These are phyloP conservation scores for Heteromeles arbutifolia DNA, from an alignment of 306 rosid species.

Conservation along the genomic window DNA sequence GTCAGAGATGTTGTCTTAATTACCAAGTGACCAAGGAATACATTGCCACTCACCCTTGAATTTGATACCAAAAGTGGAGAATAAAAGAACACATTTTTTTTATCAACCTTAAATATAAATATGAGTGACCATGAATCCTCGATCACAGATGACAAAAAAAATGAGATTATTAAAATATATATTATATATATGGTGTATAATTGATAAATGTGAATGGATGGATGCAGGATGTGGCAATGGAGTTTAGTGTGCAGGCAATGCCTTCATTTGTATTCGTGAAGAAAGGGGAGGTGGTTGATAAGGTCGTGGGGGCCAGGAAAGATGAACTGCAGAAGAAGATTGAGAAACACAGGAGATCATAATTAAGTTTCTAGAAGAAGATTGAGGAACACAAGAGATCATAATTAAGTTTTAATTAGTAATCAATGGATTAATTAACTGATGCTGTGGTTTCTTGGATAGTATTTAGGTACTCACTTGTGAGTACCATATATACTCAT, in stretches of 20 bases:
- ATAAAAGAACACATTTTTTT: too few species aligned
- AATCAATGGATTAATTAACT: too few species aligned
- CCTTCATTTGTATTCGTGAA: slow-evolving; percentile 64
- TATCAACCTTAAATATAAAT: neutral
- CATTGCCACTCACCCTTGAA: neutral
- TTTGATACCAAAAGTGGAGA: neutral
- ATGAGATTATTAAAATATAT: neutral
- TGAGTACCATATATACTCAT: too few species aligned
- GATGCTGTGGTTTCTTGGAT: too few species aligned
- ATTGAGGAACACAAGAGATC: too few species aligned
- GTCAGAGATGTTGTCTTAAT: too few species aligned
- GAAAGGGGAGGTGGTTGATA: slow-evolving; percentile 54
- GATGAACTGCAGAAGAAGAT: slow-evolving; percentile 61
- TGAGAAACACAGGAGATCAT: slow-evolving; percentile 43
- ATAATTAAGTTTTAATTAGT: too few species aligned
- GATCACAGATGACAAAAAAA: neutral
- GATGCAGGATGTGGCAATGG: slow-evolving; percentile 60
- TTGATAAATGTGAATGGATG: neutral
- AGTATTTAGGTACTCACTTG: too few species aligned
- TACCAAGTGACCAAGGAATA: too few species aligned
- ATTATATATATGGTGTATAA: neutral
- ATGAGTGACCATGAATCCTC: neutral
- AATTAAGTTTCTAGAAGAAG: neutral
- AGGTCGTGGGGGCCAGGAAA: slow-evolving; percentile 55
- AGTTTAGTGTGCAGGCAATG: slow-evolving; percentile 52